Conservation (phyloP, 805 yeast species). For the Teunomyces lycoperdinae region DNA sequence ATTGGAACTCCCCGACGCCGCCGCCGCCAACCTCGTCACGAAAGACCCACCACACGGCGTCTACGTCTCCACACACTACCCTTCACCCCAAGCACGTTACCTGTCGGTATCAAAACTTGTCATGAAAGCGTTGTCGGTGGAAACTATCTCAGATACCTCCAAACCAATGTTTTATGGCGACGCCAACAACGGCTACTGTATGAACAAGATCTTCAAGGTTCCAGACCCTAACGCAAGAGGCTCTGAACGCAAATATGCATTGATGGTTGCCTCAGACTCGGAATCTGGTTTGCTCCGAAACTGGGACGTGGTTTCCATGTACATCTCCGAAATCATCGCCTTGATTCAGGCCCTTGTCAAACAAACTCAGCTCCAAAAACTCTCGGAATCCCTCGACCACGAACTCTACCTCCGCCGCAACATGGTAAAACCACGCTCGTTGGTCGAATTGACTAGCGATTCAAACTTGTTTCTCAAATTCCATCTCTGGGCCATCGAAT, state of each 20-base stretch:
- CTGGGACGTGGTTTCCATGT: slow-evolving; percentile 51
- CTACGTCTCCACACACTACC: slow-evolving; percentile 61
- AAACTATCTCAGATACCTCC: slow-evolving; percentile 55
- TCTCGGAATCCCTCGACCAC: slow-evolving; percentile 29
- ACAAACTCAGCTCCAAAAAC: not conserved
- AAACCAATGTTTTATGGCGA: slow-evolving; percentile 67
- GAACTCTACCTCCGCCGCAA: slow-evolving; percentile 59
- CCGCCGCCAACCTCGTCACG: slow-evolving; percentile 19
- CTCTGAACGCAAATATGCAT: slow-evolving; percentile 63
- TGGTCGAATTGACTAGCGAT: slow-evolving; percentile 55
- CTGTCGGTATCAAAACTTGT: slow-evolving; percentile 57
- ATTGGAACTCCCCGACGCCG: slow-evolving; percentile 46
- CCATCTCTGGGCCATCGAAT: slow-evolving; percentile 62
- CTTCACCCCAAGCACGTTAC: slow-evolving; percentile 46
- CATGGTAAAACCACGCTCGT: slow-evolving; percentile 51
- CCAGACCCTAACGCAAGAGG: slow-evolving; percentile 69
- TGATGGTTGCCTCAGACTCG: slow-evolving; percentile 55
- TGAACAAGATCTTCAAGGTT: slow-evolving; percentile 59
- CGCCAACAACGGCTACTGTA: slow-evolving; percentile 55
- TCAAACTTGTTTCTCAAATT: slow-evolving; percentile 51
- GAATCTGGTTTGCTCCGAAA: slow-evolving; percentile 51
- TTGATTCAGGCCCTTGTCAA: slow-evolving; percentile 12
- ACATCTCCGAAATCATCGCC: slow-evolving; percentile 22
- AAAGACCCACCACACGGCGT: slow-evolving; percentile 21
- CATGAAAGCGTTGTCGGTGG: slow-evolving; percentile 64